phyloP scores from a whole-genome alignment of 345 rosid species.

The Populus nigra region DNA sequence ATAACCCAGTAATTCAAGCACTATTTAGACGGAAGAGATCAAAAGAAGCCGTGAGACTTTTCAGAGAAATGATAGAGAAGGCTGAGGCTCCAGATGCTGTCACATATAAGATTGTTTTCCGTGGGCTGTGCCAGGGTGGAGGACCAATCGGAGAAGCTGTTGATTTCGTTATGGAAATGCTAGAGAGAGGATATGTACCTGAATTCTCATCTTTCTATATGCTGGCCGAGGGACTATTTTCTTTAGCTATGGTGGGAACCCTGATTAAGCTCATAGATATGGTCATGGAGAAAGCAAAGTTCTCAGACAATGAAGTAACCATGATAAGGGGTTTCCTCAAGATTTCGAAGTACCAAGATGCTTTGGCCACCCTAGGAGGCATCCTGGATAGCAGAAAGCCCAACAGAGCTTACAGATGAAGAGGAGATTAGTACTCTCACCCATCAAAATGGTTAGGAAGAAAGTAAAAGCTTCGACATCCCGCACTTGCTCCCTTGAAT shows the following conservation, averaged over 20 bases:
- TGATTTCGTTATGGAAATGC: conserved; percentile 63
- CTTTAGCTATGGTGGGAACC: conserved; percentile 68
- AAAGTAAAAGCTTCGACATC: background rate
- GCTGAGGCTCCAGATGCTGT: conserved; percentile 57
- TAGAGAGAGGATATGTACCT: conserved; percentile 60
- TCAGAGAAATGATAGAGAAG: conserved; percentile 73
- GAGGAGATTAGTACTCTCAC: conserved; percentile 12
- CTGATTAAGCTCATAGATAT: conserved; percentile 52
- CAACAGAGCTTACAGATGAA: conserved; percentile 38
- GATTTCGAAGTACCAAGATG: conserved; percentile 68
- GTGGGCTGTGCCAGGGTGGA: conserved; percentile 48
- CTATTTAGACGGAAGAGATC: conserved; percentile 59
- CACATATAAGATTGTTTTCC: conserved; percentile 62
- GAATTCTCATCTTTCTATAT: conserved; percentile 67
- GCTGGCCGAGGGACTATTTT: conserved; percentile 83
- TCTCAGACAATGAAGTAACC: conserved; percentile 50
- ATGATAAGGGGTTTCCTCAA: conserved; percentile 72
- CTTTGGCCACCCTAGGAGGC: conserved; percentile 60
- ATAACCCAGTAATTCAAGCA: conserved; percentile 81
- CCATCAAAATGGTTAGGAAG: background rate
- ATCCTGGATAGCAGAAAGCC: conserved; percentile 46
- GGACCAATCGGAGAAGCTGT: conserved; percentile 75
- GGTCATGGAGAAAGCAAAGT: conserved; percentile 69
- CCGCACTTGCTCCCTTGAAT: no score
- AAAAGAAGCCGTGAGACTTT: conserved; percentile 69